These are phyloP conservation scores for Backusella circina DNA, from an alignment of 192 early-diverging fungal species.

Conservation along the genomic window DNA sequence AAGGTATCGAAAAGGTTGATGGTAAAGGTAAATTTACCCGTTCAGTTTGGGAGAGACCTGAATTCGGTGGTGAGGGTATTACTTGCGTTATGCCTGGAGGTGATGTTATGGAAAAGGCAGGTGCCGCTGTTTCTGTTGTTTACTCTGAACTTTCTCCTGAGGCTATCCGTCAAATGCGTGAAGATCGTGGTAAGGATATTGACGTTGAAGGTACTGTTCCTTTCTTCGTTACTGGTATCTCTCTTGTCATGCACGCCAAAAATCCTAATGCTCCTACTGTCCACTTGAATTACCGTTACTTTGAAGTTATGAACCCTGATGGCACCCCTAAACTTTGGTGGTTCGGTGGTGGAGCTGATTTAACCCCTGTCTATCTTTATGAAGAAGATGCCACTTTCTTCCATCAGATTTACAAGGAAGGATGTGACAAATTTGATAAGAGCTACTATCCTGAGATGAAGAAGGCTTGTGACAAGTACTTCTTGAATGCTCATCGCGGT, in stretches of 20 bases:
- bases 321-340: constrained; percentile 72
- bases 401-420: constrained; percentile 83
- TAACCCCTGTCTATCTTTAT: constrained; percentile 89
- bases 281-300: constrained; percentile 97
- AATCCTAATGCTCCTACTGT: constrained; percentile 94
- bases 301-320: constrained; percentile 73
- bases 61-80: constrained; percentile 85
- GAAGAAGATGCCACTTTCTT: constrained; percentile 92
- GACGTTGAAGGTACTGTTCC: constrained; percentile 55
- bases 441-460: constrained; percentile 87
- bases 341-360: constrained; percentile 97
- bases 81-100: constrained; percentile 90
- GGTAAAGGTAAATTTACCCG: constrained; percentile 58
- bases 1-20: constrained; percentile 59
- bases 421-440: constrained; percentile 86
- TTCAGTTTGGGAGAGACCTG: constrained; percentile 82
- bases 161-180: constrained; percentile 82
- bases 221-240: constrained; percentile 89
- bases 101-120: constrained; percentile 93
- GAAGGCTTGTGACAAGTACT: constrained; percentile 94
- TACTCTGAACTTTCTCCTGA: constrained; percentile 70
- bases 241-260: constrained; percentile 88
- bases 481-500: constrained; percentile 75
- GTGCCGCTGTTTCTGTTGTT: constrained; percentile 89
- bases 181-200: constrained; percentile 62